Base-by-base conservation (phyloP, 306 rosid species). In the Phaseolus lunatus region DNA sequence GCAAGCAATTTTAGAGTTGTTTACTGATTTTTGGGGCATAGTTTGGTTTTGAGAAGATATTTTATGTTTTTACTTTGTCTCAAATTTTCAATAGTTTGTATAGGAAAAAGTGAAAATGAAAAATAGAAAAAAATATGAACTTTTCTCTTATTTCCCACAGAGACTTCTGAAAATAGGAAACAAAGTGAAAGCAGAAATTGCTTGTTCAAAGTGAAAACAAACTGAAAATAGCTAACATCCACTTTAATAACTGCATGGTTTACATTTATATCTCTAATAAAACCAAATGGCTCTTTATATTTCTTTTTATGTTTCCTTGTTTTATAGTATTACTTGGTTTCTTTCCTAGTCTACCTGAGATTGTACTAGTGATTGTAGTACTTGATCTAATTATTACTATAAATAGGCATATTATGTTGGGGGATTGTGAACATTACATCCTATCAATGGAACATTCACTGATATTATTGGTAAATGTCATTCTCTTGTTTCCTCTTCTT, bases 321-420 rank as follows among this genome's bases (percentile, higher is more conserved):
- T 44, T 44, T 44, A 67, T 68, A 15, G 14, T 9, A 26, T 44
- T 68, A 44, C 48, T 63, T 63, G 45, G 26, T 63, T 27, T 58
- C 39, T 31, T 62, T 59, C 66, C 3, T 4, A 33, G 69, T 63
- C 15, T 16, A 63, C 16, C 27, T 63, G 47, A 10, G 26, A n/a
- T 63, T 63, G 47, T 33, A 9, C 26, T 67, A 44, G 24, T 68
- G 23, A 33, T 24, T 6, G 7, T 68, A 7, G 22, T 68, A 68
- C 72, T 68, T 24, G 41, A 14, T 68, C 73, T 67, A 23, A 22
- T 22, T 59, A 27, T 57, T 15, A 59, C 23, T 31, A 31, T 29
- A 61, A 29, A 31, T 61, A 64, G 47, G 48, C 18, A 4, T 33
- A 33, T 18, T 9, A 35, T 7, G 47, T 63, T 59, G 16, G 41